Conservation (phyloP, 768 basidiomycete species). For the Boletus patriciae region DNA sequence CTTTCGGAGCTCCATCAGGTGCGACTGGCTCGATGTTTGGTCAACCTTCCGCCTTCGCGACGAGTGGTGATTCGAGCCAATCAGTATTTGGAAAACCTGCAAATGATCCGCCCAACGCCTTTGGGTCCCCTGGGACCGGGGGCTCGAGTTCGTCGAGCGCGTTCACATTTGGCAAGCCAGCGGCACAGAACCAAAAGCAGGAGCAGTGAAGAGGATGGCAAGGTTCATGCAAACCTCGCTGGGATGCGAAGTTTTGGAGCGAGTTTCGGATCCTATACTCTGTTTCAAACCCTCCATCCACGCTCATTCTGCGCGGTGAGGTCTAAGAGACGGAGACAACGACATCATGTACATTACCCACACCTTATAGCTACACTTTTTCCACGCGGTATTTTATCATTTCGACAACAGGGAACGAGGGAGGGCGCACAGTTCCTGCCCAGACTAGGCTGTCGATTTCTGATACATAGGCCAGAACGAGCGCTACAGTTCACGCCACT, state of each 20-base stretch:
- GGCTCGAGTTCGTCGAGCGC: conserved; percentile 12
- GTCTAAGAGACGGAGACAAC: not conserved
- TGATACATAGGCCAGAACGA: too few relatives aligned
- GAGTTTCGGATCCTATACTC: not conserved
- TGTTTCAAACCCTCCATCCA: not conserved
- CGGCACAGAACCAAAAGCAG: conserved; percentile 34
- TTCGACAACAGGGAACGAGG: too few relatives aligned
- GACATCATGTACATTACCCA: conserved; percentile 20
- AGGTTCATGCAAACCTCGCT: not conserved
- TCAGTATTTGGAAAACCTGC: conserved; percentile 17
- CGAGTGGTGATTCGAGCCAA: conserved; percentile 7
- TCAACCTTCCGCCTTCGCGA: conserved; percentile 6
- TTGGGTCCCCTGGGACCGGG: conserved; percentile 34
- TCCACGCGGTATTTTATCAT: not conserved
- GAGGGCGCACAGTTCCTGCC: too few relatives aligned
- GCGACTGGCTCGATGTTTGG: conserved; percentile 7
- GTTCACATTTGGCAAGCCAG: conserved; percentile 29
- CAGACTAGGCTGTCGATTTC: too few relatives aligned
- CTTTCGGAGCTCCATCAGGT: conserved; percentile 17
- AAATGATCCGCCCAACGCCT: conserved; percentile 27
- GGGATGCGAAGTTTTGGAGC: not conserved
- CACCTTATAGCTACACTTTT: conserved; percentile 2
- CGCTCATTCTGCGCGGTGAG: not conserved
- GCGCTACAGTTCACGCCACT: too few relatives aligned
- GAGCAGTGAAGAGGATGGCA: conserved; percentile 26